phyloP scores from a whole-genome alignment of 768 basidiomycete genomes.

The Pluteus cervinus region DNA sequence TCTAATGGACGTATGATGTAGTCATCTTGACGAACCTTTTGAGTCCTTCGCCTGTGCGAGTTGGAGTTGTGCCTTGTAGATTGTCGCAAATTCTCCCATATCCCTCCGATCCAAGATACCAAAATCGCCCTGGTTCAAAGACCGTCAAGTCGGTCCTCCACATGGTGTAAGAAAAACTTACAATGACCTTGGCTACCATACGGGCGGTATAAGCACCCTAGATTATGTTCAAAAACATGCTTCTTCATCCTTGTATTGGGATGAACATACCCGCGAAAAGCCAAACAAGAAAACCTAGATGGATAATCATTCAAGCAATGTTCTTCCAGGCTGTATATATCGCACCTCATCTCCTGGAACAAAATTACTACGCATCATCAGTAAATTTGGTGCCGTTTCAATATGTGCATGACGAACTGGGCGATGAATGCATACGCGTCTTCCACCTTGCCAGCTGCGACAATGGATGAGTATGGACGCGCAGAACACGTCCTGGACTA shows the following conservation, averaged over 20 bases:
- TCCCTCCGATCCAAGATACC: constrained; percentile 65
- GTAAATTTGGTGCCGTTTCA: not conserved
- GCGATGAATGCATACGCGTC: constrained; percentile 79
- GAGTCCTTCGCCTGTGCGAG: constrained; percentile 47
- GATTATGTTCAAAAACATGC: constrained; percentile 1
- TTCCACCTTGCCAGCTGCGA: constrained; percentile 62
- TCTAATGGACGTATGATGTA: not conserved
- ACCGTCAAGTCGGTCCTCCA: not conserved
- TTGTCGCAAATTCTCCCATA: constrained; percentile 66
- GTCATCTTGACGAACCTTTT: constrained; percentile 28
- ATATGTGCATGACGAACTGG: constrained; percentile 42
- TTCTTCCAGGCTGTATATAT: not conserved
- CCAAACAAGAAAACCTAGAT: constrained; percentile 70
- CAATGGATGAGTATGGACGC: constrained; percentile 3
- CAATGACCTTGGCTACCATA: constrained; percentile 69
- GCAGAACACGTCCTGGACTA: constrained; percentile 5
- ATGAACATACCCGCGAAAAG: constrained; percentile 54
- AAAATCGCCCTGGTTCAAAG: constrained; percentile 48
- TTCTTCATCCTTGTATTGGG: not conserved
- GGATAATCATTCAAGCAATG: constrained; percentile 6
- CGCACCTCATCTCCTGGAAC: constrained; percentile 64
- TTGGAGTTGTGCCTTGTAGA: constrained; percentile 58
- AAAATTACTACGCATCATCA: constrained; percentile 47
- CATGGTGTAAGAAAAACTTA: constrained; percentile 18
- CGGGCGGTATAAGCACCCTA: constrained; percentile 75